Evolutionary conservation across 257 asterid genomes (phyloP).

Genomic region (Lycium barbarum): DNA sequence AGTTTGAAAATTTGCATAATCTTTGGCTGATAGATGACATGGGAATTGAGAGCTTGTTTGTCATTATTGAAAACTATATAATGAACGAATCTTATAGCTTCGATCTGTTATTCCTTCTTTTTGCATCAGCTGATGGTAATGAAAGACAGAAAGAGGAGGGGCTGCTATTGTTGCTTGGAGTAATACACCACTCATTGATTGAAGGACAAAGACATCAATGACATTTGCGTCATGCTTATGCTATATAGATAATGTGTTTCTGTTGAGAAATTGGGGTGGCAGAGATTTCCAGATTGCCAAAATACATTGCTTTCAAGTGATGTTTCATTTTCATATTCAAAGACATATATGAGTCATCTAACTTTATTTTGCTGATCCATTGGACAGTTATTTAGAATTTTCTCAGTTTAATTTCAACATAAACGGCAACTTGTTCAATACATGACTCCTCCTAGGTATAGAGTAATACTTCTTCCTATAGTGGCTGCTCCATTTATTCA

Average conservation of each 20-base stretch:
- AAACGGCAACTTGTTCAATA: constrained; percentile 28
- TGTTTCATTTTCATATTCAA: not conserved
- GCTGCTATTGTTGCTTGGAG: constrained; percentile 13
- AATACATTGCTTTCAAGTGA: constrained; percentile 8
- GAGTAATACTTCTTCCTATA: not conserved
- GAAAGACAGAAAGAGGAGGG: not conserved
- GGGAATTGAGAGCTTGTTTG: constrained; percentile 13
- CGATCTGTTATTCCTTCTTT: not conserved
- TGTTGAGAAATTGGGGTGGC: not conserved
- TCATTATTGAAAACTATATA: not conserved
- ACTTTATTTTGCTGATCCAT: constrained; percentile 11
- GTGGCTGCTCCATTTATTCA: not conserved
- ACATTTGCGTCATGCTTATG: not conserved
- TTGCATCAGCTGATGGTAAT: constrained; percentile 25
- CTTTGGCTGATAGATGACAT: not conserved
- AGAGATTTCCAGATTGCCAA: not conserved
- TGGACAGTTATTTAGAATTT: not conserved
- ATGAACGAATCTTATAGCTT: not conserved
- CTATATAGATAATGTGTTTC: not conserved
- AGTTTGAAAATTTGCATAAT: not conserved
- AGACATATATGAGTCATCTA: constrained; percentile 1
- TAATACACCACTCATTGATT: constrained; percentile 6
- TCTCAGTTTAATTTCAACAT: constrained; percentile 32
- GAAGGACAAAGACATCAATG: constrained; percentile 27
- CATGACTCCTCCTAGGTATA: not conserved